Evolutionary conservation across 2,329 filamentous ascomycete genomes (phyloP).

Genomic region (Neodidymelliopsis sp.): DNA sequence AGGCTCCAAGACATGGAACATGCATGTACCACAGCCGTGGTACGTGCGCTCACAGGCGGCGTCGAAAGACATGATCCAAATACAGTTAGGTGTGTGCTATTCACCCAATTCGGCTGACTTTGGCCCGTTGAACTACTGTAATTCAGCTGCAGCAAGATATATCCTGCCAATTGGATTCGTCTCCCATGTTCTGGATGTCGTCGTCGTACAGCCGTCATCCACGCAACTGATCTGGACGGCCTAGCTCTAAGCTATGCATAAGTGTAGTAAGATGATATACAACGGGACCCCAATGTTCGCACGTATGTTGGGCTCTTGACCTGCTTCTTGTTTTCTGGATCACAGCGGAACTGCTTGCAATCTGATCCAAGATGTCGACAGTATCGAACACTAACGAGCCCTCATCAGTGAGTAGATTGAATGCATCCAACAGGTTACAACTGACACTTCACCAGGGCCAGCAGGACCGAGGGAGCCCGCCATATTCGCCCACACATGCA

Average conservation of each 20-base stretch:
- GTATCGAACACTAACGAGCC: conserved; percentile 13
- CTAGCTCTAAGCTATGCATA: conserved; percentile 16
- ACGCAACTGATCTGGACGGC: conserved; percentile 8
- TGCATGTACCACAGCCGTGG: conserved; percentile 7
- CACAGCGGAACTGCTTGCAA: neutral
- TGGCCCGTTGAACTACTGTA: conserved; percentile 9
- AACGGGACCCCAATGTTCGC: conserved; percentile 9
- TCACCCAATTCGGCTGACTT: conserved; percentile 11
- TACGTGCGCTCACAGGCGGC: conserved; percentile 11
- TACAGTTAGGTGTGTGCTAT: conserved; percentile 8
- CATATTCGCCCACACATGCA: conserved; percentile 38
- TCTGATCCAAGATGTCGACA: conserved; percentile 23
- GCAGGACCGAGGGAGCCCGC: conserved; percentile 27
- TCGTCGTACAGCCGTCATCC: conserved; percentile 16
- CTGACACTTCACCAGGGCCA: conserved; percentile 22
- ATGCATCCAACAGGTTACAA: neutral
- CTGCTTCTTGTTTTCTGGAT: neutral
- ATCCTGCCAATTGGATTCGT: conserved; percentile 12
- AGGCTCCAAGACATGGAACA: neutral
- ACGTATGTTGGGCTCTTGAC: conserved; percentile 5
- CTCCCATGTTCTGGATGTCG: conserved; percentile 1
- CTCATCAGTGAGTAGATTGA: conserved; percentile 15
- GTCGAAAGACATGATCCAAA: conserved; percentile 1
- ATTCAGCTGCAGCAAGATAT: conserved; percentile 9
- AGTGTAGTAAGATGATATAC: conserved; percentile 14